These are phyloP conservation scores for Fusarium sp. DNA, from an alignment of 2,329 filamentous ascomycete species.

Conservation along the genomic window DNA sequence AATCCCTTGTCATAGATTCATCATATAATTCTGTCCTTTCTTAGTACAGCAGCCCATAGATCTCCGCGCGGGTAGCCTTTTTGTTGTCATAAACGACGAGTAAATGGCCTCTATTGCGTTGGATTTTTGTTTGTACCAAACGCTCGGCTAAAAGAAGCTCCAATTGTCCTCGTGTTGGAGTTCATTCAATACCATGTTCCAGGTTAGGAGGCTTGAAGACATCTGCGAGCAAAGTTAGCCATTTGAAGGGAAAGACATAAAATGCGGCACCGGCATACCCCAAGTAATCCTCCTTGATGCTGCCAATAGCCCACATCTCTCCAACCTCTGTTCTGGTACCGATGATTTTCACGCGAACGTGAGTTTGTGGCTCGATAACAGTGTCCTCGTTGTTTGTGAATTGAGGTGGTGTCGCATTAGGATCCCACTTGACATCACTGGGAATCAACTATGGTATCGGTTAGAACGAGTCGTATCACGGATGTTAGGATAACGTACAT, in stretches of 20 bases:
- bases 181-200: slow-evolving; percentile 35
- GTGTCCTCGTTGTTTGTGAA: slow-evolving; percentile 97
- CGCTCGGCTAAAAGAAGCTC: slow-evolving; percentile 17
- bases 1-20: slow-evolving; percentile 16
- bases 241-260: background rate
- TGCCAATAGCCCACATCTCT: slow-evolving; percentile 96
- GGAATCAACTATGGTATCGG: slow-evolving; percentile 80
- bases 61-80: slow-evolving; percentile 13
- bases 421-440: slow-evolving; percentile 91
- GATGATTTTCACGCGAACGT: slow-evolving; percentile 94
- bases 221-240: slow-evolving; percentile 45
- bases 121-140: slow-evolving; percentile 1
- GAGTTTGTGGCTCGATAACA: slow-evolving; percentile 92
- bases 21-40: background rate
- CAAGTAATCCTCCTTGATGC: slow-evolving; percentile 89
- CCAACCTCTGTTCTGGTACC: slow-evolving; percentile 94
- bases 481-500: slow-evolving; percentile 70
- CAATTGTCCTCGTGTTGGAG: slow-evolving; percentile 27
- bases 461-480: slow-evolving; percentile 24
- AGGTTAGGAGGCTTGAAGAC: slow-evolving; percentile 49
- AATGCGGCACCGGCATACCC: slow-evolving; percentile 63
- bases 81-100: slow-evolving; percentile 6
- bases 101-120: slow-evolving; percentile 6
- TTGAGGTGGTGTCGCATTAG: slow-evolving; percentile 95
- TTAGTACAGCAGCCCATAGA: slow-evolving; percentile 3